These are phyloP conservation scores for Eustoma russellianum DNA, from an alignment of 257 asterid species.

Conservation along the genomic window DNA sequence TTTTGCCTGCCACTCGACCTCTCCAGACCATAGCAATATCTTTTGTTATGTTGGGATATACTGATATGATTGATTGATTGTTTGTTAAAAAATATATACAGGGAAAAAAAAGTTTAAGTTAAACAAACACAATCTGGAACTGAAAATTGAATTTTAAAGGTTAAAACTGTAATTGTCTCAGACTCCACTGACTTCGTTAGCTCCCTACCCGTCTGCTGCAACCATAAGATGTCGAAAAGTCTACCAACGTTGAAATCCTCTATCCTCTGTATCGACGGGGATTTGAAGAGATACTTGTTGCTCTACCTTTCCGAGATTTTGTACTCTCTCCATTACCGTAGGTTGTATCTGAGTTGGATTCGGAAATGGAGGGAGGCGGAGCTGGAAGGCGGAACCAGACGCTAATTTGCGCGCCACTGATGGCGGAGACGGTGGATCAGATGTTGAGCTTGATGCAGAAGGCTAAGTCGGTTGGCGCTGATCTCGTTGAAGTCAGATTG, in stretches of 20 bases:
- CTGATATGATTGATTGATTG: no score
- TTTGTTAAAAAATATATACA: no score
- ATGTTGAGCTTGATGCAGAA: conserved; percentile 55
- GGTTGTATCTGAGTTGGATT: conserved; percentile 39
- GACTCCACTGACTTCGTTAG: no score
- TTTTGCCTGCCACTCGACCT: no score
- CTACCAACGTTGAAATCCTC: neutral
- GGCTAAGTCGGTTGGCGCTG: conserved; percentile 80
- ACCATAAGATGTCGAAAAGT: neutral
- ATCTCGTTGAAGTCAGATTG: conserved; percentile 82
- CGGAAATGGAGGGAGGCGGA: conserved; percentile 33
- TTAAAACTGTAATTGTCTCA: no score
- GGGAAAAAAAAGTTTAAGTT: no score
- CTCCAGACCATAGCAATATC: no score
- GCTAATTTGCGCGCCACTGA: conserved; percentile 86
- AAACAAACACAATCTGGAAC: no score
- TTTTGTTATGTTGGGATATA: no score
- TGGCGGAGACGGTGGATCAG: conserved; percentile 78
- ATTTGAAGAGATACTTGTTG: no score
- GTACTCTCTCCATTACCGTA: conserved; percentile 16
- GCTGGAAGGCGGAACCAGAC: conserved; percentile 43
- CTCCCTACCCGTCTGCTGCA: neutral
- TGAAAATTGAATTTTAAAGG: conserved; percentile 3
- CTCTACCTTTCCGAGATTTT: neutral
- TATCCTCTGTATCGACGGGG: no score